Base-by-base conservation (phyloP, 768 basidiomycete genomes). In the Strobilomyces echinocephalus region DNA sequence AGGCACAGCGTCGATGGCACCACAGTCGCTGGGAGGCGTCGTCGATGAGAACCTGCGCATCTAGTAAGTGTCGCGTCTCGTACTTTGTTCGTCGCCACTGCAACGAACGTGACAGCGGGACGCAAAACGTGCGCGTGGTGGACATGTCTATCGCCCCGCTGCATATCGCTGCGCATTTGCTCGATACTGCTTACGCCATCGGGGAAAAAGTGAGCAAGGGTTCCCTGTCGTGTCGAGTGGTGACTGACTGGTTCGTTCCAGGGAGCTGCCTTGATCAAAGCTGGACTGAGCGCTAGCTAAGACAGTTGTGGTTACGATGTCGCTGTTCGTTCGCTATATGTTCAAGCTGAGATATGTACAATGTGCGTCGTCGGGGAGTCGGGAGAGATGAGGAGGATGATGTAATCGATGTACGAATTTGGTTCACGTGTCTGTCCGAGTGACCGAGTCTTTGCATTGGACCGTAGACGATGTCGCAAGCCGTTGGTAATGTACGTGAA, bases 401-500 rank as follows among this genome's bases (percentile, higher is more conserved):
- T n/a, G 18, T 39, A 39, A 39, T n/a, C 38, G 16, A 43, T 43
- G 42, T 30, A 30, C 14, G 18, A 40, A 21, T 40, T n/a, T 38
- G 36, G 36, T 5, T 38, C 36, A 20, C 38, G 7, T 11, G n/a
- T 39, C 8, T 39, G 20, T 41, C 24, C 24, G 24, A 24, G 24
- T 39, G 20, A 24, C 24, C 24, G 24, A 24, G 24, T 20, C 12
- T 5, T 41, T 21, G 9, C 24, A 10, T 26, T 28, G 8, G 7
- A 14, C 44, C 30, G 26, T 48, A n/a, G 35, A 54, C 18, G 60
- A 91, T 91, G 89, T 91, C 90, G 43, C 89, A 91, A 70, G 81
- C 80, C 44, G 76, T 90, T 42, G 89, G 89, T 67, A 91, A 89
- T 66, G 89, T 89, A 73, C 31, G 84, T 81, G 73, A 7, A 0